Evolutionary conservation across 148 eudicot species (phyloP), one percentile per base, ranked within the genome.

Genomic region (Nepenthes mirabilis): DNA sequence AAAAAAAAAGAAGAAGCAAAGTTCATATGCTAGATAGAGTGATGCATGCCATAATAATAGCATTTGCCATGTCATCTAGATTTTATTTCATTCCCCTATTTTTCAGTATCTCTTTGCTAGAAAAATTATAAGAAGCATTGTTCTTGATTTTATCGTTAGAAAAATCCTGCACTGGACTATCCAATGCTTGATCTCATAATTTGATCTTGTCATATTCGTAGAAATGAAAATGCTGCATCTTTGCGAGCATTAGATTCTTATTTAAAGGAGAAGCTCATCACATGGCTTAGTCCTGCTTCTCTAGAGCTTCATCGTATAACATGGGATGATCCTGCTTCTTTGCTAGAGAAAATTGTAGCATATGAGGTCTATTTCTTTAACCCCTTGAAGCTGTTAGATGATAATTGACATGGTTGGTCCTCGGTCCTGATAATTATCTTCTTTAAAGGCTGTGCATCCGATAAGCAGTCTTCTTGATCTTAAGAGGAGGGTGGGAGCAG

Each of bases 301-400:
- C 82, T 93, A 62, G 87, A 93, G 75, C 98, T 93, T 71, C 91
- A 79, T 65, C 79, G 63, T 49, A 82, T 93, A 65, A 93, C 98
- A 34, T 93, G 98, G 98, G 90, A 93, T 63, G 96, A 88, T 71
- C 84, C 98, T 67, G 98, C 98, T 59, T 93, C 98, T 34, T 74
- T 93, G 70, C 72, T 93, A 80, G 98, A 93, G 70, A 93, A 83
- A 70, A 93, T 93, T 66, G 98, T 93, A 36, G 85, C 96, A 60
- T 82, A 88, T 59, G 98, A 93, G 95, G 98, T 83, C 34, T 61
- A 57, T 43, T 67, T 68, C 48, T 61, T 45, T 56, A 66, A 58
- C 60, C 57, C 37, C 40, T 37, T 65, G 33, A 37, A 57, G 34
- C 61, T 55, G 62, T 40, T 57, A 47, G 36, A 58, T 45, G 61